Evolutionary conservation across 305 asterid genomes (phyloP).

Genomic region (Andrographis paniculata): DNA sequence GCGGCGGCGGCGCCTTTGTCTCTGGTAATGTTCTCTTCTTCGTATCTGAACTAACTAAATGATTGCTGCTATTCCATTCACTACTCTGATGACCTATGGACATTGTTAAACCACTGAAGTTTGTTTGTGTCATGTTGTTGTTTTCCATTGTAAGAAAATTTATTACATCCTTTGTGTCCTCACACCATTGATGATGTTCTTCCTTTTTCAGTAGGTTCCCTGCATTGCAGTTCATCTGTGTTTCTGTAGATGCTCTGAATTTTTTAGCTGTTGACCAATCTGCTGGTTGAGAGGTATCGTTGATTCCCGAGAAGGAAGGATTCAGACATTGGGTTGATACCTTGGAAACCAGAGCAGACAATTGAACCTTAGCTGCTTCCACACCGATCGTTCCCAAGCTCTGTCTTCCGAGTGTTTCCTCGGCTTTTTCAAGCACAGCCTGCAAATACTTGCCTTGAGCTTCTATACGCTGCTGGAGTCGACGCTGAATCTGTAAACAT

Average conservation of each 20-base stretch:
- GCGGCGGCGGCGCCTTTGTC: neutral
- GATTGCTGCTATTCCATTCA: conserved; percentile 23
- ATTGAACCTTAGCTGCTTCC: conserved; percentile 71
- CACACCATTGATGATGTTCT: conserved; percentile 49
- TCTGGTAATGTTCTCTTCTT: neutral
- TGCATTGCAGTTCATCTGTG: conserved; percentile 30
- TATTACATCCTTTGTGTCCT: conserved; percentile 34
- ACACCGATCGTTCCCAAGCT: conserved; percentile 54
- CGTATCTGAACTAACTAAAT: neutral
- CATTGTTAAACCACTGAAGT: conserved; percentile 48
- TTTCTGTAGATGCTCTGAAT: conserved; percentile 29
- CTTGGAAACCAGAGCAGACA: conserved; percentile 65
- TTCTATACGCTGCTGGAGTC: conserved; percentile 75
- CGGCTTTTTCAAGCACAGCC: conserved; percentile 82
- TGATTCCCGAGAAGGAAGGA: conserved; percentile 46
- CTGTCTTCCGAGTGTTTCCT: conserved; percentile 79
- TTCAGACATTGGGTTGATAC: conserved; percentile 61
- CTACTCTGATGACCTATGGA: conserved; percentile 51
- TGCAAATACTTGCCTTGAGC: conserved; percentile 84
- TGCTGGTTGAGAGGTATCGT: conserved; percentile 32
- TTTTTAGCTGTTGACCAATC: conserved; percentile 38
- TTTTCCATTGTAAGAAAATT: conserved; percentile 23
- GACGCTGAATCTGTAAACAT: conserved; percentile 69
- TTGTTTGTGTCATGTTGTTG: conserved; percentile 31
- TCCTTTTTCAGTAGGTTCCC: conserved; percentile 29